These are phyloP conservation scores for Quercus tomentella DNA, from an alignment of 331 rosid species.

Conservation along the genomic window DNA sequence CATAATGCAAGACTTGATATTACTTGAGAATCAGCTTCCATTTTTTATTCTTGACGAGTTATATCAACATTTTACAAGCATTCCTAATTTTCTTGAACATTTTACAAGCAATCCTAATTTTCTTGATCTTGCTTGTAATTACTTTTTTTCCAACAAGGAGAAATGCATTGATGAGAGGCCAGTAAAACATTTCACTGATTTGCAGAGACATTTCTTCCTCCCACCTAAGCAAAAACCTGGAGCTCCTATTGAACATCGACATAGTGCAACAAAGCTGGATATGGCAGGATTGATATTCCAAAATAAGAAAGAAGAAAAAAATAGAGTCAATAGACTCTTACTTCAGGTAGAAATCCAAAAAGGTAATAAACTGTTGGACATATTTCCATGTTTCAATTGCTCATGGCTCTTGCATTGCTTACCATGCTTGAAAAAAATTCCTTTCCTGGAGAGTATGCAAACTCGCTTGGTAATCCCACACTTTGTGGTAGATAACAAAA, in stretches of 20 bases:
- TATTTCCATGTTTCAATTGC: no score
- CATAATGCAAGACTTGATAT: conserved; percentile 19
- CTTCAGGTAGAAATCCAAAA: not conserved
- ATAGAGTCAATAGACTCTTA: not conserved
- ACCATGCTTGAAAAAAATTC: not conserved
- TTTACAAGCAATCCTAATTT: not conserved
- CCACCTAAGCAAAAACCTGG: not conserved
- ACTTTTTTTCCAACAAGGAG: rapidly evolving
- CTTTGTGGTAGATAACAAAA: not conserved
- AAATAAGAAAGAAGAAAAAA: rapidly evolving
- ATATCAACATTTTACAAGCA: not conserved
- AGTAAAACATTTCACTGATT: conserved; percentile 23
- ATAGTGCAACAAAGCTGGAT: not conserved
- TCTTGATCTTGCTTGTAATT: conserved; percentile 10
- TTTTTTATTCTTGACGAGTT: conserved; percentile 12
- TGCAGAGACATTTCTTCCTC: not conserved
- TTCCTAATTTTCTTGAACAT: no score
- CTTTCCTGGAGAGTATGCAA: not conserved
- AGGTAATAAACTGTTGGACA: no score
- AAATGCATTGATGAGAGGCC: rapidly evolving
- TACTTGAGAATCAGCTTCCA: conserved; percentile 33
- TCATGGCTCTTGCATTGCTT: not conserved
- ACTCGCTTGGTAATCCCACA: not conserved
- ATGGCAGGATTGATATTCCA: not conserved
- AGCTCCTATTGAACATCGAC: not conserved